Evolutionary conservation across 495 filamentous ascomycete species (phyloP).

Genomic region (Neurospora sp.): DNA sequence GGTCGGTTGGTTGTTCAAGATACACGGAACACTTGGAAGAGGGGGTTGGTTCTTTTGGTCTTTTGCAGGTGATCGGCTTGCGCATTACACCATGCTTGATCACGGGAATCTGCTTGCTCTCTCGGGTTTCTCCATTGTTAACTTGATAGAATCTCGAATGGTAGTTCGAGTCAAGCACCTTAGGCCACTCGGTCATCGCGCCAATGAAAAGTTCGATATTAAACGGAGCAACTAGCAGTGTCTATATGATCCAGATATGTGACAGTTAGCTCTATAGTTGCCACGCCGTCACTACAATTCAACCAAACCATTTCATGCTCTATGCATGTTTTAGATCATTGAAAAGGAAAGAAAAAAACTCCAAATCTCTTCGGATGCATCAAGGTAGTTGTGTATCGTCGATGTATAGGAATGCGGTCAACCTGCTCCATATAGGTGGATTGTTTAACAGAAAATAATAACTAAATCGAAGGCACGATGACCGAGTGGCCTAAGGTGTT

Average conservation of each 20-base stretch:
- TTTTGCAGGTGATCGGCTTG: not conserved
- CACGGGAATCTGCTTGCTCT: not conserved
- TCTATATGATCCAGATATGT: not conserved
- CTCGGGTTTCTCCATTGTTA: not conserved
- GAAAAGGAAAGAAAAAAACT: not conserved
- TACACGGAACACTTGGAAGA: not conserved
- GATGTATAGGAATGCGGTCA: too few relatives aligned
- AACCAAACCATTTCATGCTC: not conserved
- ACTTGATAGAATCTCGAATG: not conserved
- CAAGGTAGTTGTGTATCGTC: too few relatives aligned
- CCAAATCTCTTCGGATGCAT: too few relatives aligned
- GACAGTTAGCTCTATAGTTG: too few relatives aligned
- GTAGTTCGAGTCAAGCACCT: too few relatives aligned
- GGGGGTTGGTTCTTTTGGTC: not conserved
- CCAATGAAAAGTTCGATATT: not conserved
- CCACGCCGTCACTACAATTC: not conserved
- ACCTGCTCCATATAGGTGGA: too few relatives aligned
- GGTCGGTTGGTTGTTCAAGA: not conserved
- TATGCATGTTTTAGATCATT: not conserved
- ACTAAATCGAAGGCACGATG: not conserved
- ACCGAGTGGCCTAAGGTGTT: not conserved
- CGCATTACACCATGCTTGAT: not conserved
- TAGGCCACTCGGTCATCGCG: not conserved
- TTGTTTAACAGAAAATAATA: too few relatives aligned
- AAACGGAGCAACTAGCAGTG: too few relatives aligned